These are phyloP conservation scores for Cladophialophora yegresii DNA, from an alignment of 2,329 filamentous ascomycete species.

Conservation along the genomic window DNA sequence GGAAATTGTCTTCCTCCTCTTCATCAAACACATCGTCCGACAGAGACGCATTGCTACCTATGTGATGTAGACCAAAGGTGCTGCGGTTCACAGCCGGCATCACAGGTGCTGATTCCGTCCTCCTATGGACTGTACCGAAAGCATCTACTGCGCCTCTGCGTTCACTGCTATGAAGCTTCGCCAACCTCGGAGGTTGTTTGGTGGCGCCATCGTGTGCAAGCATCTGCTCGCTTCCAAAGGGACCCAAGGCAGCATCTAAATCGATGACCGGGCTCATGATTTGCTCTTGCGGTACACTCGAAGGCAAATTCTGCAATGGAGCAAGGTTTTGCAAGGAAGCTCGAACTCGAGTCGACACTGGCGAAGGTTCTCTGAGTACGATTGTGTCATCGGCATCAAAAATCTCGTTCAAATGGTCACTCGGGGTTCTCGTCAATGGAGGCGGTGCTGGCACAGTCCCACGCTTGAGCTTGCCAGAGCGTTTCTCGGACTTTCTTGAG, in stretches of 20 bases:
- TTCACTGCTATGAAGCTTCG: constrained; percentile 54
- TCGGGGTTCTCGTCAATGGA: constrained; percentile 43
- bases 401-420: constrained; percentile 49
- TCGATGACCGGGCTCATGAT: constrained; percentile 81
- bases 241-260: constrained; percentile 86
- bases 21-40: constrained; percentile 54
- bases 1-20: constrained; percentile 54
- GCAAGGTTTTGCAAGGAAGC: constrained; percentile 11
- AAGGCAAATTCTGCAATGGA: neutral
- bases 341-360: constrained; percentile 28
- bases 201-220: constrained; percentile 38
- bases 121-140: constrained; percentile 44
- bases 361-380: constrained; percentile 47
- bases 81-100: constrained; percentile 53
- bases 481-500: constrained; percentile 52
- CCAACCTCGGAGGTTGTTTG: constrained; percentile 42
- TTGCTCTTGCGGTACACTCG: constrained; percentile 58
- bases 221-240: constrained; percentile 72
- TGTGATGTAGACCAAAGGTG: constrained; percentile 43
- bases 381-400: constrained; percentile 55
- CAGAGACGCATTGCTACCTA: constrained; percentile 45
- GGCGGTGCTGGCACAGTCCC: constrained; percentile 49
- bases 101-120: constrained; percentile 53
- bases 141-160: constrained; percentile 46
- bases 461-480: constrained; percentile 47